A percentile compares a stretch with the other conserved stretches of the same genome.
These are phyloP conservation scores for Boletus rubroflammeus DNA, from an alignment of 768 basidiomycete genomes.

Conservation along the genomic window DNA sequence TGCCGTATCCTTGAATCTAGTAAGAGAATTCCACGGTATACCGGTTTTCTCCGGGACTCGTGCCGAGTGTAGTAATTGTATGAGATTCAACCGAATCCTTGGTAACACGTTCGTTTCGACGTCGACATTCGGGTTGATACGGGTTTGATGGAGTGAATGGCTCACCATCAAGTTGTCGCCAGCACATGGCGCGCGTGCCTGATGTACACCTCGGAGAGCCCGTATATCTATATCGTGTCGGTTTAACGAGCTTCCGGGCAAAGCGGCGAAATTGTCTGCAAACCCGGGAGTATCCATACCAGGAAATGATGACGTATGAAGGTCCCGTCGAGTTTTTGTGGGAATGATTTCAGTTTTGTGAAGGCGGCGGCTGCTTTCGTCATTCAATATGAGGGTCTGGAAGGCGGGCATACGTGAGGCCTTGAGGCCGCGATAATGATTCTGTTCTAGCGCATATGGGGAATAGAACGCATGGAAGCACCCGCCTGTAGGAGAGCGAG, in stretches of 20 bases:
- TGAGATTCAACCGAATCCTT: neutral
- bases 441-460: neutral
- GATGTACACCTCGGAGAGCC: neutral
- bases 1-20: neutral
- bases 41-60: neutral
- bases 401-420: too few relatives aligned
- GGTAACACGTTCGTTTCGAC: neutral
- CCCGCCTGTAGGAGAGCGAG: neutral
- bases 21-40: neutral
- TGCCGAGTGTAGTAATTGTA: neutral
- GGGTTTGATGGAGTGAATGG: too few relatives aligned
- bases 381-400: neutral
- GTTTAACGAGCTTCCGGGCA: neutral
- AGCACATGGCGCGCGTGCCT: too few relatives aligned
- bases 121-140: neutral
- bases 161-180: neutral
- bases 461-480: neutral
- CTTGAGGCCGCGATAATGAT: too few relatives aligned
- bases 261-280: neutral
- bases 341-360: neutral
- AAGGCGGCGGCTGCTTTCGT: too few relatives aligned
- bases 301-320: slow-evolving; percentile 7
- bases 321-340: neutral
- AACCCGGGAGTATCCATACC: too few relatives aligned
- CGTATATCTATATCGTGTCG: neutral